Evolutionary conservation across 2,329 filamentous ascomycete species (phyloP), one percentile per base, ranked within the genome.

Genomic region (Arthrobotrys musiformis): DNA sequence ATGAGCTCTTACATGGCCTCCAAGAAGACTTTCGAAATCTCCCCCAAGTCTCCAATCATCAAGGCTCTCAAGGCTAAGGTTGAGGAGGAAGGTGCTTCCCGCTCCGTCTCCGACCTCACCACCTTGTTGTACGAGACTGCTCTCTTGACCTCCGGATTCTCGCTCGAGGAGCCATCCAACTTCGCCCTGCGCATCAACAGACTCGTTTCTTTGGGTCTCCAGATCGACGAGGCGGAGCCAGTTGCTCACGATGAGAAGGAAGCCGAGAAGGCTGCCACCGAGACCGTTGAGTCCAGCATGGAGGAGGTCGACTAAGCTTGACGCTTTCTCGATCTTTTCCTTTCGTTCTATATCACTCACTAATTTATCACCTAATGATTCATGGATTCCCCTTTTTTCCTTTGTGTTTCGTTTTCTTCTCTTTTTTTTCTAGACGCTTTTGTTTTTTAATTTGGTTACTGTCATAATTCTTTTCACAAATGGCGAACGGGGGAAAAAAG

Each of bases 21-120:
- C 85, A 99, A 99, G 94, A 99, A 99, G 93, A 99, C 95, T 33
- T 98, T 99, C 82, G 95, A 99, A 89, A 98, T 99, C 86, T 98
- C 95, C n/a, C 95, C 95, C 85, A 94, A 95, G 89, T 97, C 93
- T 82, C 85, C 93, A 81, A 99, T 99, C 86, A 90, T 99, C 88
- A 92, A 97, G 90, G 95, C 98, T 90, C 91, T 99, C 84, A 97
- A 96, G 93, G 93, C 92, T 88, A 99, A 99, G 93, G 93, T 98
- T 79, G 95, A 98, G 89, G 85, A 91, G 77, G 95, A 99, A 83
- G 95, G 95, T 80, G 94, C 94, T 85, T 95, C 98, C 89, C 93
- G 94, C 85, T 97, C 94, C 76, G 95, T 99, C 88, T 98, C 98
- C 90, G 97, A 93, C 79, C 98, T 99, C 84, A 96, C 95, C 81